Conservation (phyloP, 75 land plant species). For the Selaginella tamariscina region DNA sequence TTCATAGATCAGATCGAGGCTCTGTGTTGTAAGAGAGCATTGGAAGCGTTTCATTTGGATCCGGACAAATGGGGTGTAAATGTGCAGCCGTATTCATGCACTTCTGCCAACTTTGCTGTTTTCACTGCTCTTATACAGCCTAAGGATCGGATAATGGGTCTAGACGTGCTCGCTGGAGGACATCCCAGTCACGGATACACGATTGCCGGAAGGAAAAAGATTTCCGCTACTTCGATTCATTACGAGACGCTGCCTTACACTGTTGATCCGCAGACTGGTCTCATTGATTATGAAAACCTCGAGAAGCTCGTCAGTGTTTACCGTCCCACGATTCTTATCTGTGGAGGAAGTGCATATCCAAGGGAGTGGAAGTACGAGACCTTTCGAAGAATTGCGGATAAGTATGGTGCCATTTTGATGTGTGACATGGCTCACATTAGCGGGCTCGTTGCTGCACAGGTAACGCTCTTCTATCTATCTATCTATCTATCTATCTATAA, state of each 20-base stretch:
- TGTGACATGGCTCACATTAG: slow-evolving; percentile 99
- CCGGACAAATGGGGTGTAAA: slow-evolving; percentile 4
- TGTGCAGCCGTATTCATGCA: slow-evolving; percentile 12
- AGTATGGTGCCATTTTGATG: slow-evolving; percentile 80
- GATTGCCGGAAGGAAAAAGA: not conserved
- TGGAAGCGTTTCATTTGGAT: not conserved
- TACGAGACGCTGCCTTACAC: not conserved
- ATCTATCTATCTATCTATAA: not conserved
- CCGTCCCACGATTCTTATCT: not conserved
- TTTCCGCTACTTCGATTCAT: slow-evolving; percentile 11
- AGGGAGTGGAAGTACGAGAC: slow-evolving; percentile 5
- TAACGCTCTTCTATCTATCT: slow-evolving; percentile 11
- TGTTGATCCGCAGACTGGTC: slow-evolving; percentile 5
- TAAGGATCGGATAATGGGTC: slow-evolving; percentile 5
- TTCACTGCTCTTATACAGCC: not conserved
- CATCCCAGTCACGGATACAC: not conserved
- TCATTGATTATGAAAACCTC: slow-evolving; percentile 8
- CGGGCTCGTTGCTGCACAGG: slow-evolving; percentile 86
- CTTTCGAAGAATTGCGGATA: slow-evolving; percentile 13
- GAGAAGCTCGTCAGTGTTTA: not conserved
- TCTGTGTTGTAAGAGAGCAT: not conserved
- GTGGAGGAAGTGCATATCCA: slow-evolving; percentile 10
- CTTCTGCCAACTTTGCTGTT: slow-evolving; percentile 2
- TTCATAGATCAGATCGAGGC: slow-evolving; percentile 8
- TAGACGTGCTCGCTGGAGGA: slow-evolving; percentile 1